Percentiles rank a stretch among this genome's conserved stretches.
Evolutionary conservation across 768 basidiomycete genomes (phyloP).

Genomic region (Cyclocybe aegerita): DNA sequence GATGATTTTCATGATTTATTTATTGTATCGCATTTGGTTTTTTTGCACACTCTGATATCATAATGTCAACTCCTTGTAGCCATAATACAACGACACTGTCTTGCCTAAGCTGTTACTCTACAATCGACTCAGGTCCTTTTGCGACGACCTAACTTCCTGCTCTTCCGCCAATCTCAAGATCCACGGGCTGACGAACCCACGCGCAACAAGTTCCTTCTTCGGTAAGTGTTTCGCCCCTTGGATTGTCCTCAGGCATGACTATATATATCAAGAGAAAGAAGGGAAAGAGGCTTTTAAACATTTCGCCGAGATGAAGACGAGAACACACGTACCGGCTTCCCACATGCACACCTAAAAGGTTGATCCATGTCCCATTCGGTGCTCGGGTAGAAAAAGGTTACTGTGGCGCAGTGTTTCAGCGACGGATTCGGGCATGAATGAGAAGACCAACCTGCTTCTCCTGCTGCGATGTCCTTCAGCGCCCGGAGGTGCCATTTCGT

Average conservation of each 20-base stretch:
- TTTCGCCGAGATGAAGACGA: neutral
- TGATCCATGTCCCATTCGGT: constrained; percentile 73
- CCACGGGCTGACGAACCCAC: constrained; percentile 42
- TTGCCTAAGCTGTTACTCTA: neutral
- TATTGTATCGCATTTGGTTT: constrained; percentile 1
- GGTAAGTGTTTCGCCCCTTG: constrained; percentile 45
- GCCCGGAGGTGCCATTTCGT: constrained; percentile 51
- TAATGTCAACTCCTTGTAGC: too few relatives aligned
- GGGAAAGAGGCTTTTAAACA: neutral
- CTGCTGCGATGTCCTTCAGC: constrained; percentile 34
- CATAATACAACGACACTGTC: neutral
- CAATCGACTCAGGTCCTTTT: constrained; percentile 7
- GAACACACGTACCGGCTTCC: constrained; percentile 30
- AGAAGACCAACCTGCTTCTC: constrained; percentile 32
- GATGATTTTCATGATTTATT: constrained; percentile 11
- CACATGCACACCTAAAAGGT: constrained; percentile 56
- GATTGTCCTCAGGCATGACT: constrained; percentile 48
- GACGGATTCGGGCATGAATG: neutral
- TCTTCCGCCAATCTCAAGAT: constrained; percentile 32
- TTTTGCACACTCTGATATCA: neutral
- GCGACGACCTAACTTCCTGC: constrained; percentile 17
- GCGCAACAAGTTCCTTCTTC: constrained; percentile 30
- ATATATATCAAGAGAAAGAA: neutral
- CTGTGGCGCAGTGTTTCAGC: constrained; percentile 12
- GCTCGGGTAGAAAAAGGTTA: constrained; percentile 66